phyloP scores from a whole-genome alignment of 495 filamentous ascomycete genomes.

The Cercophora sp. region DNA sequence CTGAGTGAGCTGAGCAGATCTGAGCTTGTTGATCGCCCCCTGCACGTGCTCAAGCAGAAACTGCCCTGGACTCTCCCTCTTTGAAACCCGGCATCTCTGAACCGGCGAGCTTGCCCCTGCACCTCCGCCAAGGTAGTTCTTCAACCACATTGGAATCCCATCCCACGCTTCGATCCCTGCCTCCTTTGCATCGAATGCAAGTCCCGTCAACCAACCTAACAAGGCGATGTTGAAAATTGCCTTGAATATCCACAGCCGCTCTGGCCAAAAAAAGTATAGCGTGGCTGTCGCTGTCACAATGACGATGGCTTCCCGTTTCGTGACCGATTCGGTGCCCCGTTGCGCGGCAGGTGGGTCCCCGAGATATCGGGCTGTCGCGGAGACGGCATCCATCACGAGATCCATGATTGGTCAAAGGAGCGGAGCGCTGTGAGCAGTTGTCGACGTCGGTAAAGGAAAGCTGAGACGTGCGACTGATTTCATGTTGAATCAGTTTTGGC shows the following conservation, averaged over 20 bases:
- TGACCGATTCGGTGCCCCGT: conserved; percentile 1
- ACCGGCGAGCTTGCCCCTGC: not conserved
- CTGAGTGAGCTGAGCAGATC: not conserved
- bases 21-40: not conserved
- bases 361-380: not conserved
- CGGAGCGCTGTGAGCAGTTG: too few species aligned
- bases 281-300: conserved; percentile 1
- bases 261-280: conserved; percentile 1
- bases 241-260: conserved; percentile 5
- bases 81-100: not conserved
- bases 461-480: too few species aligned
- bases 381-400: not conserved
- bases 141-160: not conserved
- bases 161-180: conserved; percentile 4
- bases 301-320: conserved; percentile 2
- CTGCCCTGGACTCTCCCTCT: not conserved
- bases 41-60: not conserved
- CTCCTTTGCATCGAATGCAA: conserved; percentile 1
- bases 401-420: not conserved
- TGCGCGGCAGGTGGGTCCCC: conserved; percentile 3
- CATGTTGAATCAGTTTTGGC: too few species aligned
- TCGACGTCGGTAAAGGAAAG: too few species aligned
- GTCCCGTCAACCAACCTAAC: not conserved
- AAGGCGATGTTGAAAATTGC: not conserved
- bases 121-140: not conserved